These are phyloP conservation scores for Plasmodium yoelii DNA, from an alignment of 169 alveolate species.

Conservation along the genomic window DNA sequence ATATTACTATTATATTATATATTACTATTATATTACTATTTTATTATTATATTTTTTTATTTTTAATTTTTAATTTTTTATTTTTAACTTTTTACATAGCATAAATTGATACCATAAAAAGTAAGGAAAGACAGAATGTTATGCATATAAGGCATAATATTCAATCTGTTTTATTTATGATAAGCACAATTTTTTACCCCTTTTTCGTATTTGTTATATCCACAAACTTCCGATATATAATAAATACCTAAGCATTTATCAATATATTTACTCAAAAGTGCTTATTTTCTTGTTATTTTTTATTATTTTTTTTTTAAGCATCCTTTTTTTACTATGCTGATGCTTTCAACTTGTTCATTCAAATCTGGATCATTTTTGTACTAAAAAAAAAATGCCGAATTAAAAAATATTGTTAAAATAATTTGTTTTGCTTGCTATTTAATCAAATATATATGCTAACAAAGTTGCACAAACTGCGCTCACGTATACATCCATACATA, in stretches of 20 bases:
- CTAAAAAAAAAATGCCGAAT: background rate
- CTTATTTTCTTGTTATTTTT: background rate
- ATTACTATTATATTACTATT: too few relatives aligned
- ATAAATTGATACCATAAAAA: too few relatives aligned
- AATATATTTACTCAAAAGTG: background rate
- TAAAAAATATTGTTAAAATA: background rate
- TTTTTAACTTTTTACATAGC: too few relatives aligned
- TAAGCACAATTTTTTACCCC: too few relatives aligned
- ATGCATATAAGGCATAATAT: too few relatives aligned
- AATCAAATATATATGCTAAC: background rate
- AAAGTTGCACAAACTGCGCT: background rate
- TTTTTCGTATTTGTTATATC: too few relatives aligned
- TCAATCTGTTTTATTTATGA: too few relatives aligned
- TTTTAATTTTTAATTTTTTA: too few relatives aligned
- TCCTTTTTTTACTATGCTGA: background rate
- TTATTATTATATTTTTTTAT: too few relatives aligned
- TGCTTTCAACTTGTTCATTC: background rate
- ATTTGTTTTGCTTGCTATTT: background rate
- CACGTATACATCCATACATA: background rate
- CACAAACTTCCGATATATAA: background rate
- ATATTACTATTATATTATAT: too few relatives aligned
- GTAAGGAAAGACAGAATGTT: too few relatives aligned
- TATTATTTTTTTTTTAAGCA: background rate
- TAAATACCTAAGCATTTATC: background rate
- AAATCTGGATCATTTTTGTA: background rate